Evolutionary conservation across 352 stramenopile genomes (phyloP).

Genomic region (Globisporangium alternatum): DNA sequence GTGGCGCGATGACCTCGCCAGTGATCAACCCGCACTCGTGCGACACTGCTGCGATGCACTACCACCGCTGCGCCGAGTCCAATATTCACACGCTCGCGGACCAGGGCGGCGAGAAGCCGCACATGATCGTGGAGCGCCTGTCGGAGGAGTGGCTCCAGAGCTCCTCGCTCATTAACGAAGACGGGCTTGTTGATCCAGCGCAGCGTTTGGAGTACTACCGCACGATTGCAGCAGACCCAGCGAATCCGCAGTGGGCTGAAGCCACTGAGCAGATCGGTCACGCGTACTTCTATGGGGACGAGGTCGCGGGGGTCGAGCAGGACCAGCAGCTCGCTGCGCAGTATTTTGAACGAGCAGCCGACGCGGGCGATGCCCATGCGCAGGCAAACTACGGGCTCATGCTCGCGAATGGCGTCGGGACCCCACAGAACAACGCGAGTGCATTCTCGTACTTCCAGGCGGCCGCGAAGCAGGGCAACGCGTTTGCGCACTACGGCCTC

Average conservation of each 20-base stretch:
- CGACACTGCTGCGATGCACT: conserved; percentile 40
- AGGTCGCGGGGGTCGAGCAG: conserved; percentile 44
- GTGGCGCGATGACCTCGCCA: conserved; percentile 23
- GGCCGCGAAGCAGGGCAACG: conserved; percentile 49
- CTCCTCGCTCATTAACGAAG: conserved; percentile 21
- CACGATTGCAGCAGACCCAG: conserved; percentile 49
- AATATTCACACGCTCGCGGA: conserved; percentile 55
- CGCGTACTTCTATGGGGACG: conserved; percentile 73
- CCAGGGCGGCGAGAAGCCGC: conserved; percentile 38
- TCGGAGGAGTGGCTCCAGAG: conserved; percentile 40
- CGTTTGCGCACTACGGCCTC: conserved; percentile 65
- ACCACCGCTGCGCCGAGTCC: conserved; percentile 50
- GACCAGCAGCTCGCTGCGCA: conserved; percentile 46
- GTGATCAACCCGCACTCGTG: conserved; percentile 23
- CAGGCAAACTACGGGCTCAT: conserved; percentile 77
- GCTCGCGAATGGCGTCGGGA: conserved; percentile 60
- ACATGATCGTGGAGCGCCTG: conserved; percentile 38
- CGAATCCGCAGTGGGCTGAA: conserved; percentile 53
- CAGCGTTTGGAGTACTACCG: conserved; percentile 68
- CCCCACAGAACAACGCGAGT: conserved; percentile 50
- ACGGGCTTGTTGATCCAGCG: conserved; percentile 38
- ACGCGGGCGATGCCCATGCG: conserved; percentile 55
- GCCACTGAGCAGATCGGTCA: conserved; percentile 66
- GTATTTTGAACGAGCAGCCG: conserved; percentile 67
- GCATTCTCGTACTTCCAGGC: conserved; percentile 60